These are phyloP conservation scores for Aspergillus carlsbadensis DNA, from an alignment of 495 filamentous ascomycete species.

Conservation along the genomic window DNA sequence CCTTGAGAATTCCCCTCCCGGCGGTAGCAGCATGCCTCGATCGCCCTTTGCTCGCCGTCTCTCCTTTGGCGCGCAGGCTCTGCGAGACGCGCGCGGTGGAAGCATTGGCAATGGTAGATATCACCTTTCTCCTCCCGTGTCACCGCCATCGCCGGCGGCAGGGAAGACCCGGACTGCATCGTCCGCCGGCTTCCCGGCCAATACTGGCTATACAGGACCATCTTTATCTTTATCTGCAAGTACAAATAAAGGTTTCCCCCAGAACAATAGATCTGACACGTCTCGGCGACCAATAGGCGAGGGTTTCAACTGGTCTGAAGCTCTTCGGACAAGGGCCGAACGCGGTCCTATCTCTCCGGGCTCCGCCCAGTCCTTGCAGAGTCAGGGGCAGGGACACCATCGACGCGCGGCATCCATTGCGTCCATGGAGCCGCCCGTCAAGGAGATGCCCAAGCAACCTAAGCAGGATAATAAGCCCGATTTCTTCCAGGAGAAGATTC, in stretches of 20 bases:
- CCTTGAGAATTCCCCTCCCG: slow-evolving; percentile 52
- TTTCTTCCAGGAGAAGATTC: slow-evolving; percentile 90
- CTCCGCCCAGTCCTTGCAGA: slow-evolving; percentile 27
- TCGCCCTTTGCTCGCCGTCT: slow-evolving; percentile 82
- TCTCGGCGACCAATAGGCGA: slow-evolving; percentile 67
- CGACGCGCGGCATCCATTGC: slow-evolving; percentile 62
- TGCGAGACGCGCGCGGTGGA: slow-evolving; percentile 64
- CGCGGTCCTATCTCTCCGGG: slow-evolving; percentile 61
- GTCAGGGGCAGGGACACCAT: slow-evolving; percentile 34
- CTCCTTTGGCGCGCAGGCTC: slow-evolving; percentile 86
- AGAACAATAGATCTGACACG: slow-evolving; percentile 47
- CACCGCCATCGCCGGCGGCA: slow-evolving; percentile 24
- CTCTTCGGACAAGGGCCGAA: slow-evolving; percentile 84
- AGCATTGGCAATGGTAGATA: slow-evolving; percentile 48
- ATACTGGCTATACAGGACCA: slow-evolving; percentile 25
- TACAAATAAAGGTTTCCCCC: slow-evolving; percentile 35
- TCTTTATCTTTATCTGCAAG: slow-evolving; percentile 33
- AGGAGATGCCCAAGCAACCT: slow-evolving; percentile 66
- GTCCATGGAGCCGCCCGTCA: slow-evolving; percentile 64
- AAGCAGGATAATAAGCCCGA: slow-evolving; percentile 77
- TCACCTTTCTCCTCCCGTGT: slow-evolving; percentile 28
- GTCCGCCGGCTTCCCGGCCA: slow-evolving; percentile 18
- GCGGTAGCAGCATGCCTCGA: slow-evolving; percentile 49
- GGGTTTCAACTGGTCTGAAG: slow-evolving; percentile 93
- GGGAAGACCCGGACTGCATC: slow-evolving; percentile 26